Evolutionary conservation across 768 basidiomycete species (phyloP), one percentile per base, ranked within the genome.

Genomic region (Strobilomyces dryophilus): DNA sequence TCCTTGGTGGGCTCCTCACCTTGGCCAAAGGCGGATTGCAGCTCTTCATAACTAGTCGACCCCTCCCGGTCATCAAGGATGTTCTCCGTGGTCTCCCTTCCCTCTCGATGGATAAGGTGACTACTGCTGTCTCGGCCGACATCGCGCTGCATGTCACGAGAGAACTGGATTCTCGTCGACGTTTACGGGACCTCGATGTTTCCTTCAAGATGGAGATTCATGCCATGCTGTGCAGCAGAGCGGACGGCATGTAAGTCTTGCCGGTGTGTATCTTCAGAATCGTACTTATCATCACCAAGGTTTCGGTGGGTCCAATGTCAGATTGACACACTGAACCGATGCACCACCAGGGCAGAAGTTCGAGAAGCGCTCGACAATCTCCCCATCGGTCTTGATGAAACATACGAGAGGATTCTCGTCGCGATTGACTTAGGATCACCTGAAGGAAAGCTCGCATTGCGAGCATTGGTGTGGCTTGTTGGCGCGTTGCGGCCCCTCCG

Each of bases 271-370:
- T 47, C 2, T 0, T 44, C 21, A 12, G 17, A 8, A 11, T 45
- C 17, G 8, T 3, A 0, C 45, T 58, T 3, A 61, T 2, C 29
- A 1, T 18, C 39, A 15, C 5, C 18, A 39, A 62, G 63, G 63
- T 62, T 65, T 39, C 61, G 58, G 0, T 64, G 63, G 63, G 57
- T 60, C 3, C 49, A 65, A 5, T 64, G 63, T 31, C 63, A 64
- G 4, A 50, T 64, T 4, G 52, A 64, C 39, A 39, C 52, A 0
- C 29, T 65, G 5, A 45, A 50, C 7, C 47, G 43, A 37, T 64
- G 63, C 27, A 21, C 47, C 34, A 49, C 57, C 0, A 43, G 8
- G 31, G 11, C 34, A 17, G 56, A 61, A 7, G 37, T 64, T 11
- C 40, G 57, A 17, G 34, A 51, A 27, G 52, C 61, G 15, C 60